Percentiles rank a stretch among this genome's conserved stretches.
Conservation (phyloP, 768 basidiomycete genomes). For the Hericium erinaceus region DNA sequence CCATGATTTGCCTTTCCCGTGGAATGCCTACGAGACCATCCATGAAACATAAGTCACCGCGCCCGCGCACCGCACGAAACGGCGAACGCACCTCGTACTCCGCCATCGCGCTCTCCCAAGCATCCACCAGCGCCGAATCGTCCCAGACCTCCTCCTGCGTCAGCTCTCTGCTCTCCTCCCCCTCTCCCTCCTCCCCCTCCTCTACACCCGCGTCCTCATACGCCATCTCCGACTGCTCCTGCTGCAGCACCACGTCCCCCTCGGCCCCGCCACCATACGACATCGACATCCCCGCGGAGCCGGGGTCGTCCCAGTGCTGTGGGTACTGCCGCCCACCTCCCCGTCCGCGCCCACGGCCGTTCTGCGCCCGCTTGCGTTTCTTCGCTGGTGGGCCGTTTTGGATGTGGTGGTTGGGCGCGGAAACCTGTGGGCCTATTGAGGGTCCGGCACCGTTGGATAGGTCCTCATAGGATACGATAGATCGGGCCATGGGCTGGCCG, state of each 20-base stretch:
- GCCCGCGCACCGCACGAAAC: background rate
- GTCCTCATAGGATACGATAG: background rate
- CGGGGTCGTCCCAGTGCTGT: constrained; percentile 40
- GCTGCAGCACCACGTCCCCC: background rate
- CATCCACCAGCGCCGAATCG: constrained; percentile 72
- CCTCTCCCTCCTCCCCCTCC: constrained; percentile 27
- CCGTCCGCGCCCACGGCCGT: background rate
- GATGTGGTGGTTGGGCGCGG: constrained; percentile 1
- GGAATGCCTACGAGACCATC: constrained; percentile 35
- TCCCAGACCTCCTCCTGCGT: constrained; percentile 79
- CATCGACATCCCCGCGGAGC: constrained; percentile 17
- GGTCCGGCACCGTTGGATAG: background rate
- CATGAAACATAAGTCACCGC: background rate
- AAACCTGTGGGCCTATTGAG: constrained; percentile 3
- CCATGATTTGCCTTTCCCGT: constrained; percentile 67
- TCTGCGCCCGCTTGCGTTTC: constrained; percentile 10
- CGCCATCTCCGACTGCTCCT: constrained; percentile 5
- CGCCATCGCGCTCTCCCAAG: constrained; percentile 78
- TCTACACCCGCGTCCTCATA: background rate
- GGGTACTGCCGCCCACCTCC: constrained; percentile 16
- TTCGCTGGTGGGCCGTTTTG: constrained; percentile 6
- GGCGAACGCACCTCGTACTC: constrained; percentile 54
- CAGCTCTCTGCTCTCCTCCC: constrained; percentile 52
- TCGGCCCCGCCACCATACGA: constrained; percentile 23
- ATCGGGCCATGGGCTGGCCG: background rate